A percentile compares a stretch with the other conserved stretches of the same genome.
Conservation (phyloP, 2,329 filamentous ascomycete genomes). For the Gnomoniopsis smithogilvyi region DNA sequence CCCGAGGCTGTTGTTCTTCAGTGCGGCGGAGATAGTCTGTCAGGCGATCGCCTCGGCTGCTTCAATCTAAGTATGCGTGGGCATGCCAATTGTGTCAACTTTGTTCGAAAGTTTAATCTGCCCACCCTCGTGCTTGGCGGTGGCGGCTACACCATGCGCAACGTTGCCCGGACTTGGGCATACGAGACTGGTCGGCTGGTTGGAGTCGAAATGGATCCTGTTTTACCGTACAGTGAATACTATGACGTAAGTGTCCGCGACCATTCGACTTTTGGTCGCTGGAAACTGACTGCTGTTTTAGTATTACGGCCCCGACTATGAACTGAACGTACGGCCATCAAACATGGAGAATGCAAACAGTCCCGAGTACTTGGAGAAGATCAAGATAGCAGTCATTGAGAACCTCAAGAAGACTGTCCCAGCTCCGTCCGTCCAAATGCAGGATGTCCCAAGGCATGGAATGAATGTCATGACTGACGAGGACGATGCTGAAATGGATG, state of each 20-base stretch:
- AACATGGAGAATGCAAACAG: conserved; percentile 93
- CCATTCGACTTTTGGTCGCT: not conserved
- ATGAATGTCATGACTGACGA: conserved; percentile 61
- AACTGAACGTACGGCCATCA: conserved; percentile 82
- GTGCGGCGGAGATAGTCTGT: conserved; percentile 92
- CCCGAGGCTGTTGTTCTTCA: conserved; percentile 93
- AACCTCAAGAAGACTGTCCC: conserved; percentile 84
- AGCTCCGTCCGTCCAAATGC: conserved; percentile 88
- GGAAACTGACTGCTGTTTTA: conserved; percentile 36
- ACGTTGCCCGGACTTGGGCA: conserved; percentile 95
- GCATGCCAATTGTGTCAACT: conserved; percentile 91
- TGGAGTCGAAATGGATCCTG: conserved; percentile 73
- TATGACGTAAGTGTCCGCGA: conserved; percentile 60
- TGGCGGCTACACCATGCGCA: conserved; percentile 95
- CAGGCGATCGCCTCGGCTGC: conserved; percentile 88
- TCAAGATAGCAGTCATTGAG: conserved; percentile 78
- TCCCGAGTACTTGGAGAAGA: conserved; percentile 74
- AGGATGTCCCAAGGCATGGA: conserved; percentile 65
- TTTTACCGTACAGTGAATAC: conserved; percentile 95
- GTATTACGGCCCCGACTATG: conserved; percentile 90
- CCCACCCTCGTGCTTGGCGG: conserved; percentile 92
- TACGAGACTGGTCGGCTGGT: conserved; percentile 92
- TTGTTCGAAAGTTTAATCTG: conserved; percentile 79
- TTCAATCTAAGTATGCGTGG: conserved; percentile 98
- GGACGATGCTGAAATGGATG: conserved; percentile 62